A percentile compares a stretch with the other conserved stretches of the same genome.
phyloP scores from a whole-genome alignment of 495 filamentous ascomycete genomes.

The Choiromyces venosus region DNA sequence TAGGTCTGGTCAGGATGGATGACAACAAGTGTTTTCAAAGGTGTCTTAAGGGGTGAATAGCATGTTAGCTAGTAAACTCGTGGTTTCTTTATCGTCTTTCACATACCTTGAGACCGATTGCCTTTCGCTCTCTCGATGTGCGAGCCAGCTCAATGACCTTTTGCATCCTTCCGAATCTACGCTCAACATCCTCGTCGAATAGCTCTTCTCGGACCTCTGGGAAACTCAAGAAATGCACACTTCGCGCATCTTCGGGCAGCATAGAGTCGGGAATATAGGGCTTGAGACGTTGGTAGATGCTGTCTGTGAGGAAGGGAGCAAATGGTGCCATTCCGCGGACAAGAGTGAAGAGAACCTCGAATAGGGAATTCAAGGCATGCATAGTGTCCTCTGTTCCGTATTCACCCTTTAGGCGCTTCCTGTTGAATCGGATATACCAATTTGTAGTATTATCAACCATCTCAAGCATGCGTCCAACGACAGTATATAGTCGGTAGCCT shows the following conservation, averaged over 20 bases:
- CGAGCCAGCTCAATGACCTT: slow-evolving; percentile 86
- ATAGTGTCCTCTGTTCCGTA: slow-evolving; percentile 79
- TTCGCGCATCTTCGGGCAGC: slow-evolving; percentile 64
- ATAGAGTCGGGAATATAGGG: slow-evolving; percentile 66
- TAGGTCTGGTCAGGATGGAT: slow-evolving; percentile 80
- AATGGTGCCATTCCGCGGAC: slow-evolving; percentile 85
- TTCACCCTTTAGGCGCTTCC: slow-evolving; percentile 90
- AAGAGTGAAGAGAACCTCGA: slow-evolving; percentile 88
- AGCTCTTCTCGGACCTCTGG: slow-evolving; percentile 81
- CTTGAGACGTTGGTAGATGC: slow-evolving; percentile 81
- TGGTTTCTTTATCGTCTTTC: too few relatives aligned
- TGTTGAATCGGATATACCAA: slow-evolving; percentile 99
- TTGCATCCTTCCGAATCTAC: slow-evolving; percentile 86
- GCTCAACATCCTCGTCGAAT: slow-evolving; percentile 79
- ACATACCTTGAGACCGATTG: slow-evolving; percentile 58
- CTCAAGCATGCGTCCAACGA: slow-evolving; percentile 78
- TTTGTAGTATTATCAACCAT: slow-evolving; percentile 96
- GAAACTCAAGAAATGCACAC: slow-evolving; percentile 88
- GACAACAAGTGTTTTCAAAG: slow-evolving; percentile 81
- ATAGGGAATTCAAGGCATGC: slow-evolving; percentile 92
- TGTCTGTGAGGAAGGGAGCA: slow-evolving; percentile 91
- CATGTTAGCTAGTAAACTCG: slow-evolving; percentile 4
- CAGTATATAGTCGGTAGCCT: slow-evolving; percentile 85
- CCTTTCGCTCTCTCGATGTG: slow-evolving; percentile 75
- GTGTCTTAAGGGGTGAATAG: slow-evolving; percentile 56